Conservation (phyloP, 352 stramenopile species). For the Heterotrichella gracilis region DNA sequence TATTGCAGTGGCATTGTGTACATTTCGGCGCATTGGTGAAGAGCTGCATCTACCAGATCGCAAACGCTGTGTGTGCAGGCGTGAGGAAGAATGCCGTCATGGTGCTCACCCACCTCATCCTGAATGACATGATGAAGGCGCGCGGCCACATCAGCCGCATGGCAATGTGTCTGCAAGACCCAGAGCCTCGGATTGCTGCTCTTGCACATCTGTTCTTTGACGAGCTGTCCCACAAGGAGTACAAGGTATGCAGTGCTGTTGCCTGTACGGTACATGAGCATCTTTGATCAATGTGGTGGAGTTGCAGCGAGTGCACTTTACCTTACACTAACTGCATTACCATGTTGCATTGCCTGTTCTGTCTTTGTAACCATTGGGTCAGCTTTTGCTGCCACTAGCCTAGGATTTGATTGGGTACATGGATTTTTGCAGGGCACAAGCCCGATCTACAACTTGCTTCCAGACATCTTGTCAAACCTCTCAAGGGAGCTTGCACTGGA, state of each 20-base stretch:
- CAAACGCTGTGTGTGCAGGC: too few species aligned
- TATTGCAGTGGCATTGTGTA: too few species aligned
- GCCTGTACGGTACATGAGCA: too few species aligned
- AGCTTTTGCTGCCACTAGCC: too few species aligned
- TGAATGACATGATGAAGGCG: slow-evolving; percentile 99
- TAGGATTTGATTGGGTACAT: too few species aligned
- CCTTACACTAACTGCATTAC: too few species aligned
- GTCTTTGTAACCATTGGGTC: too few species aligned
- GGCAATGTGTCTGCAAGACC: slow-evolving; percentile 60
- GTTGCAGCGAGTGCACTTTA: too few species aligned
- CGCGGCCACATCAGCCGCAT: slow-evolving; percentile 66
- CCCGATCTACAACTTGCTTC: slow-evolving; percentile 91
- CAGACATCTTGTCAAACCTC: slow-evolving; percentile 61
- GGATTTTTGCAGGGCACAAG: slow-evolving; percentile 43
- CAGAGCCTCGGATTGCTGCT: slow-evolving; percentile 52
- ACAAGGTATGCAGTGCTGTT: too few species aligned
- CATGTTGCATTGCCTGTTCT: too few species aligned
- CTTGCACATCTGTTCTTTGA: slow-evolving; percentile 75
- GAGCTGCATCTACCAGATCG: slow-evolving; percentile 15
- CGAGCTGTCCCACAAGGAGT: slow-evolving; percentile 58
- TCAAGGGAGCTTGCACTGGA: slow-evolving; percentile 29
- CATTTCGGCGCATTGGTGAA: too few species aligned
- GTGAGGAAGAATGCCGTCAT: slow-evolving; percentile 80
- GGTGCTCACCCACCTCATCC: slow-evolving; percentile 81
- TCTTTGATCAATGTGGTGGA: too few species aligned